These are phyloP conservation scores for Gaeumannomyces sp. DNA, from an alignment of 2,329 filamentous ascomycete species.

Conservation along the genomic window DNA sequence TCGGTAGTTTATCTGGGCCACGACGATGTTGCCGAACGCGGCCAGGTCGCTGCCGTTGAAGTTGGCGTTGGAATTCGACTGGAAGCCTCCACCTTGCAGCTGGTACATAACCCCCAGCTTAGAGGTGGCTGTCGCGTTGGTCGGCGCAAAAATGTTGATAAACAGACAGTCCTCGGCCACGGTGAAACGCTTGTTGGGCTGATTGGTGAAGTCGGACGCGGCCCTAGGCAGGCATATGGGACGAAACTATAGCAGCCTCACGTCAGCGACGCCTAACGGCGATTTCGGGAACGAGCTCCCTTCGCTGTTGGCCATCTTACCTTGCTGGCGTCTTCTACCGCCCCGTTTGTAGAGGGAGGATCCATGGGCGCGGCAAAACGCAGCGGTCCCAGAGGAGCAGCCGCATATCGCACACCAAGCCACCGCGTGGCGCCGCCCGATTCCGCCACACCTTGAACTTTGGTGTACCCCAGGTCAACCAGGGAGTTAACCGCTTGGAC, in stretches of 20 bases:
- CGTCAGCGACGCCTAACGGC: not conserved
- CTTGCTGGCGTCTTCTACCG: slow-evolving; percentile 41
- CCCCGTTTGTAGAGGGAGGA: slow-evolving; percentile 37
- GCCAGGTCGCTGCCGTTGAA: slow-evolving; percentile 55
- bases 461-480: slow-evolving; percentile 61
- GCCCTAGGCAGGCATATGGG: slow-evolving; percentile 24
- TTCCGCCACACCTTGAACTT: slow-evolving; percentile 52
- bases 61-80: slow-evolving; percentile 35
- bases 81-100: slow-evolving; percentile 49
- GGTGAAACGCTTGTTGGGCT: slow-evolving; percentile 24
- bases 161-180: slow-evolving; percentile 63
- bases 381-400: slow-evolving; percentile 57
- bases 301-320: slow-evolving; percentile 27
- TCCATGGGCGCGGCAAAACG: slow-evolving; percentile 64
- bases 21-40: slow-evolving; percentile 36
- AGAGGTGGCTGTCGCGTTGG: slow-evolving; percentile 38
- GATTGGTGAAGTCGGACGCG: slow-evolving; percentile 15
- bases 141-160: slow-evolving; percentile 58
- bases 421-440: slow-evolving; percentile 59
- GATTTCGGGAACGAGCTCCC: not conserved
- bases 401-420: slow-evolving; percentile 70
- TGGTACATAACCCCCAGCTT: slow-evolving; percentile 31
- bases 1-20: slow-evolving; percentile 71
- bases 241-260: slow-evolving; percentile 16
- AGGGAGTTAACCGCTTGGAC: slow-evolving; percentile 20